Evolutionary conservation across 2,329 filamentous ascomycete species (phyloP), one percentile per base, ranked within the genome.

Genomic region (Aureobasidium sp.): DNA sequence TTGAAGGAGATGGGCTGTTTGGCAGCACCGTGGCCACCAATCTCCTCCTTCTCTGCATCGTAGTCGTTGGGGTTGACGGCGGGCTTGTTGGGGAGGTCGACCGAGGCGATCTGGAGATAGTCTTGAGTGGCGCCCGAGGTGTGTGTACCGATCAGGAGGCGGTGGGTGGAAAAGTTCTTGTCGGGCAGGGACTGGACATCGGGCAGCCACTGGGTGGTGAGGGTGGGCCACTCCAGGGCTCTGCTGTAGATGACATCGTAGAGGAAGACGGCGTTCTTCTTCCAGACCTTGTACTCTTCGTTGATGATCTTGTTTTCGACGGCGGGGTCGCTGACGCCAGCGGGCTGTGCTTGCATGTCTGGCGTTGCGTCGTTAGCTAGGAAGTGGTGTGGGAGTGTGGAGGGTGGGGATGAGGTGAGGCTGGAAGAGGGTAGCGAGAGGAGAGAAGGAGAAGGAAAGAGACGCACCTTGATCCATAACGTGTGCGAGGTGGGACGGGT

Each of bases 231-330:
- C 71, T 96, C 92, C 61, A 99, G 80, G 42, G 95, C 95, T 65
- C 90, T 95, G 69, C 91, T 92, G 65, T 97, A 81, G 66, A 99
- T 94, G 85, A 96, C 90, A 74, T 99, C 94, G 74, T 99, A 99
- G 68, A 99, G 87, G 71, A 97, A 97, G 3, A 94, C 92, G 65
- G 89, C 90, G 76, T 99, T 99, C 81, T 99, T 99, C 82, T 99
- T 99, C 94, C 94, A 99, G 66, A 93, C 96, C 75, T 99, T 99
- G 83, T 99, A 99, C 74, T 99, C 94, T 79, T 99, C 94, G 68
- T 97, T 97, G 76, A 97, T 91, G 63, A 95, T 81, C 76, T 95
- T 91, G 75, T 95, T 88, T 70, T 89, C 85, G 70, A 79, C 75
- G 38, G 76, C 75, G 62, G 69, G 68, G 57, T 65, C 60, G 15